A percentile compares a stretch with the other conserved stretches of the same genome.
Conservation (phyloP, 768 basidiomycete genomes). For the Calvatia gigantea region DNA sequence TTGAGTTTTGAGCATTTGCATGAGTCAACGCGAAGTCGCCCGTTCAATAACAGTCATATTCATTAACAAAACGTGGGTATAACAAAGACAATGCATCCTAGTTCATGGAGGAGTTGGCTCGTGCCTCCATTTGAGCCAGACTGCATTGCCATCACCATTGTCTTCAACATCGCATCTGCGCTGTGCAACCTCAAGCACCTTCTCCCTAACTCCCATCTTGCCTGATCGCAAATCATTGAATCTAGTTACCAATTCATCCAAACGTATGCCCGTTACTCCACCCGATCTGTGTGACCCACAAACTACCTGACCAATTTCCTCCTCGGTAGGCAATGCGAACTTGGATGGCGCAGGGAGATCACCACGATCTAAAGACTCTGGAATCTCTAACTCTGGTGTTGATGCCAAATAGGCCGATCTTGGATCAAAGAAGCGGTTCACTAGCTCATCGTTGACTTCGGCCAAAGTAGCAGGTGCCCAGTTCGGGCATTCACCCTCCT, state of each 20-base stretch:
- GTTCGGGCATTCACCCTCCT: constrained; percentile 35
- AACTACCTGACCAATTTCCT: constrained; percentile 65
- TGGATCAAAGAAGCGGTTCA: constrained; percentile 64
- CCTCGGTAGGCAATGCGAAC: constrained; percentile 74
- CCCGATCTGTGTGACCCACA: constrained; percentile 59
- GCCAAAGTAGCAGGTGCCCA: constrained; percentile 70
- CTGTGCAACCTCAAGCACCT: constrained; percentile 70
- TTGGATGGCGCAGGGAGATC: constrained; percentile 28
- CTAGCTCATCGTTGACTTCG: constrained; percentile 57
- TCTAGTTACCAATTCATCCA: constrained; percentile 59
- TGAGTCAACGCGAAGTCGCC: no score
- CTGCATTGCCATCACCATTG: constrained; percentile 55
- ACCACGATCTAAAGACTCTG: constrained; percentile 26
- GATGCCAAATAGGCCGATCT: constrained; percentile 44
- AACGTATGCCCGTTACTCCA: constrained; percentile 56
- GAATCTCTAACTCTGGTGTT: constrained; percentile 41
- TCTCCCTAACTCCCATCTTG: constrained; percentile 67
- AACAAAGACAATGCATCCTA: background rate
- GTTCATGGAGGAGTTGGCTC: background rate
- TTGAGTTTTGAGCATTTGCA: no score
- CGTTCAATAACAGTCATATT: no score
- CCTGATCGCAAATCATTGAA: constrained; percentile 45
- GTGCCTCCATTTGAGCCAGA: constrained; percentile 62
- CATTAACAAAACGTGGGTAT: no score
- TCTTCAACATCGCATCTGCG: constrained; percentile 63